phyloP scores from a whole-genome alignment of 2,329 filamentous ascomycete genomes.

The Curvularia sp. region DNA sequence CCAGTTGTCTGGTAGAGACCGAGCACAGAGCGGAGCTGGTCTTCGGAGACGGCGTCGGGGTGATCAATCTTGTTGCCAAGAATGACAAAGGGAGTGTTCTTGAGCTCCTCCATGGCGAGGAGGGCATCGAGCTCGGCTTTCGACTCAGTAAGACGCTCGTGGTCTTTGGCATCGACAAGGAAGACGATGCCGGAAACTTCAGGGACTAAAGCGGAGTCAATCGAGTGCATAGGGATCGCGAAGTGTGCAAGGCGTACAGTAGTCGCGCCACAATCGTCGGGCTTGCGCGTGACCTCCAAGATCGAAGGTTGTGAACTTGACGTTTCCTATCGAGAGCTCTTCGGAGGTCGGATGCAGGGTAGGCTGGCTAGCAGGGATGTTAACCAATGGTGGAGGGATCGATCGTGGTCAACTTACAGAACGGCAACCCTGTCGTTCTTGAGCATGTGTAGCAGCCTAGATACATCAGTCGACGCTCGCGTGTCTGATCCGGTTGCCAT shows the following conservation, averaged over 20 bases:
- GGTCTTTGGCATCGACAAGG: constrained; percentile 96
- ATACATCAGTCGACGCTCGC: constrained; percentile 18
- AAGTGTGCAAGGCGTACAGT: constrained; percentile 34
- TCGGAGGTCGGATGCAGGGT: constrained; percentile 68
- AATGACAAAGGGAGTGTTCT: constrained; percentile 94
- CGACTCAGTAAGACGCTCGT: constrained; percentile 90
- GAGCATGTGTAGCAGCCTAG: constrained; percentile 81
- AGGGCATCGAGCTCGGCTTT: constrained; percentile 96
- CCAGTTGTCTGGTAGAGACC: constrained; percentile 78
- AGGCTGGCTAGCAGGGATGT: constrained; percentile 30
- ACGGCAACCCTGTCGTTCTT: constrained; percentile 91
- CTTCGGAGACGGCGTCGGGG: constrained; percentile 92
- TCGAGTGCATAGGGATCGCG: background rate
- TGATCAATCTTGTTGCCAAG: constrained; percentile 99
- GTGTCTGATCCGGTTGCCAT: constrained; percentile 9
- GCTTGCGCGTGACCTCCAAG: constrained; percentile 53
- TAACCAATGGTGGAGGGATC: constrained; percentile 6
- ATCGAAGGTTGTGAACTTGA: constrained; percentile 95
- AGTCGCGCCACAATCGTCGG: constrained; percentile 52
- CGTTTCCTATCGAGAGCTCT: constrained; percentile 58
- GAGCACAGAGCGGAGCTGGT: constrained; percentile 89
- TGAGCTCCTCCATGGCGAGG: constrained; percentile 93
- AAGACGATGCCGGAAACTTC: constrained; percentile 80
- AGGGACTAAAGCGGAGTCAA: constrained; percentile 38
- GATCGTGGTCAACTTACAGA: constrained; percentile 64